Percentiles rank a stretch among this genome's conserved stretches.
Evolutionary conservation across 192 early-diverging fungal genomes (phyloP).

Genomic region (Lunasporangiospora selenospora): DNA sequence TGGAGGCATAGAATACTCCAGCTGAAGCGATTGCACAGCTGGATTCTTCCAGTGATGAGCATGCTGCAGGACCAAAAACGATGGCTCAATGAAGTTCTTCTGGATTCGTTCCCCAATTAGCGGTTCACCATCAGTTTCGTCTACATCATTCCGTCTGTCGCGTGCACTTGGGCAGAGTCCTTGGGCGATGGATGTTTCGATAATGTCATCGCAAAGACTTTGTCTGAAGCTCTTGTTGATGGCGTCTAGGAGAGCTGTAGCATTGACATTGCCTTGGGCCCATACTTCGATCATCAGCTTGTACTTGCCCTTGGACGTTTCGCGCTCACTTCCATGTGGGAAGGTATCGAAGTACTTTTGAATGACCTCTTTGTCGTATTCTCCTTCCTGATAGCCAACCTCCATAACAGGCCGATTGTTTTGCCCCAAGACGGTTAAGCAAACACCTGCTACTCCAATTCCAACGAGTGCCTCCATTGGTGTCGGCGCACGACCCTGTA

Average conservation of each 20-base stretch:
- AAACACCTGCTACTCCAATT: constrained; percentile 62
- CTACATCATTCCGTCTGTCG: constrained; percentile 22
- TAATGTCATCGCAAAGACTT: constrained; percentile 62
- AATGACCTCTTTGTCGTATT: constrained; percentile 33
- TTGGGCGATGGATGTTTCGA: constrained; percentile 54
- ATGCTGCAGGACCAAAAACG: constrained; percentile 51
- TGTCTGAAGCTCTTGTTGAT: constrained; percentile 56
- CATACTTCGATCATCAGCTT: constrained; percentile 58
- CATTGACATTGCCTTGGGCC: constrained; percentile 54
- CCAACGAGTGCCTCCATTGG: constrained; percentile 54
- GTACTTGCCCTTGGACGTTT: constrained; percentile 28
- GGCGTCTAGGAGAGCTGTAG: constrained; percentile 39
- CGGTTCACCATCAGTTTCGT: constrained; percentile 15
- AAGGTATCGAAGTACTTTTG: constrained; percentile 30
- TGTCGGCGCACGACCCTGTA: constrained; percentile 35
- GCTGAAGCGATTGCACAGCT: constrained; percentile 47
- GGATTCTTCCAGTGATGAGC: constrained; percentile 55
- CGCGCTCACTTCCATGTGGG: constrained; percentile 11
- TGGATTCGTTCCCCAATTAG: constrained; percentile 42
- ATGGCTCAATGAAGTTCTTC: constrained; percentile 57
- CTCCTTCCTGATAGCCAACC: constrained; percentile 40
- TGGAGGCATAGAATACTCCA: constrained; percentile 51
- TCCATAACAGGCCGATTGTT: constrained; percentile 48
- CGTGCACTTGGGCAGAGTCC: constrained; percentile 37
- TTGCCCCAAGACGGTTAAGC: constrained; percentile 50